Evolutionary conservation across 2,329 filamentous ascomycete species (phyloP).

Genomic region (Thielaviopsis musarum): DNA sequence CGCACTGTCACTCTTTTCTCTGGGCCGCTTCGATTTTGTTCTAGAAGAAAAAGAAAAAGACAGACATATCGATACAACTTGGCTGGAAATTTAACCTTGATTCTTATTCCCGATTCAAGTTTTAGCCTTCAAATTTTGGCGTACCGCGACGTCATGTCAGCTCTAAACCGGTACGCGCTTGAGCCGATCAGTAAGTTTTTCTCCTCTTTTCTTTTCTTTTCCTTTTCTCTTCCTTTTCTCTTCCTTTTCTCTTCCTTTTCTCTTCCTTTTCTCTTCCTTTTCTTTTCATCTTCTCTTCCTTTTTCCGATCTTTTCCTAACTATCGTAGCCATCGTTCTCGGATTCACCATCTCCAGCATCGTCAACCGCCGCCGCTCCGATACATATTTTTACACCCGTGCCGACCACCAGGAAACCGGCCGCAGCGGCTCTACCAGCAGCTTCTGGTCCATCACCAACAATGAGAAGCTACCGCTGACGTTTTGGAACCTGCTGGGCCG

Average conservation of each 20-base stretch:
- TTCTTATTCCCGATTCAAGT: not conserved
- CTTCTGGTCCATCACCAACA: constrained; percentile 5
- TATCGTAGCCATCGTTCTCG: constrained; percentile 3
- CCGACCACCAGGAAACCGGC: constrained; percentile 1
- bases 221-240: not conserved
- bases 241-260: not conserved
- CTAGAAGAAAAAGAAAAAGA: no score
- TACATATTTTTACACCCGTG: constrained; percentile 6
- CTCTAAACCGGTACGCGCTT: constrained; percentile 5
- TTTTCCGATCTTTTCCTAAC: constrained; percentile 2
- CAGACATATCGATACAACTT: no score
- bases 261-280: not conserved
- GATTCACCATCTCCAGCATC: constrained; percentile 6
- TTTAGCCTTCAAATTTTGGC: no score
- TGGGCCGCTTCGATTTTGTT: not conserved
- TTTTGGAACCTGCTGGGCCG: constrained; percentile 17
- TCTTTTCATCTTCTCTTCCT: not conserved
- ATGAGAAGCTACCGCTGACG: not conserved
- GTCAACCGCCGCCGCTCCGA: constrained; percentile 7
- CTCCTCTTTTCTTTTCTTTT: not conserved
- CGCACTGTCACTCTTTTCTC: no score
- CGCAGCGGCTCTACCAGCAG: not conserved
- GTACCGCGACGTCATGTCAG: constrained; percentile 1
- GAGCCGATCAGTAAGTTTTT: constrained; percentile 9
- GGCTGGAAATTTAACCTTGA: not conserved